Percentiles rank a stretch among this genome's conserved stretches.
phyloP scores from a whole-genome alignment of 768 basidiomycete genomes.

The Hericium coralloides region DNA sequence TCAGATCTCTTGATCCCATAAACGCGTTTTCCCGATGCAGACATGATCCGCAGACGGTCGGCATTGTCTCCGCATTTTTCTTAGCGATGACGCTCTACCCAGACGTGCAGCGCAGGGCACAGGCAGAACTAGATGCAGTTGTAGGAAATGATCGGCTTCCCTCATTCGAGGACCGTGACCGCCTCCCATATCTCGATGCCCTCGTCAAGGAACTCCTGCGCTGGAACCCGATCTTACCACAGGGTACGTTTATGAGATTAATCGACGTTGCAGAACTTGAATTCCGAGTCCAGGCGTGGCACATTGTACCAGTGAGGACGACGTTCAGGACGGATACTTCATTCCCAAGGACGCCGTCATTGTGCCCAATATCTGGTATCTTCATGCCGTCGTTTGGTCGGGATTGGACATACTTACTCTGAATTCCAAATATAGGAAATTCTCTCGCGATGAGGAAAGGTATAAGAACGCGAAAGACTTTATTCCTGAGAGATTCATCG shows the following conservation, averaged over 20 bases:
- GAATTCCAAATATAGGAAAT: slow-evolving; percentile 13
- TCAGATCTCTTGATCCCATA: neutral
- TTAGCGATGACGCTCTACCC: slow-evolving; percentile 21
- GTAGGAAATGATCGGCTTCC: slow-evolving; percentile 14
- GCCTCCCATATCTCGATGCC: slow-evolving; percentile 15
- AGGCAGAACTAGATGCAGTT: slow-evolving; percentile 17
- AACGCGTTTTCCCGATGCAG: neutral
- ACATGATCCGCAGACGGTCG: slow-evolving; percentile 10
- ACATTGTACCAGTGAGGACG: slow-evolving; percentile 27
- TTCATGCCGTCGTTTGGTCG: neutral
- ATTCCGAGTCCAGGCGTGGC: slow-evolving; percentile 19
- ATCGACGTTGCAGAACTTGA: too few relatives aligned
- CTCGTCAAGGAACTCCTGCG: slow-evolving; percentile 17
- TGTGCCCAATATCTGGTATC: slow-evolving; percentile 28
- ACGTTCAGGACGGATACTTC: slow-evolving; percentile 27
- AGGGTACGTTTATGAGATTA: neutral
- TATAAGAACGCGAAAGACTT: slow-evolving; percentile 21
- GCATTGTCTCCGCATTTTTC: slow-evolving; percentile 18
- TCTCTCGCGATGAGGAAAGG: slow-evolving; percentile 20
- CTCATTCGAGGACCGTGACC: slow-evolving; percentile 11
- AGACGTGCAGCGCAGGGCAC: slow-evolving; percentile 12
- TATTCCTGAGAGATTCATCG: slow-evolving; percentile 22
- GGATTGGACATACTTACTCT: neutral
- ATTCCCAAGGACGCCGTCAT: slow-evolving; percentile 30
- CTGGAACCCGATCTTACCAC: slow-evolving; percentile 14